Evolutionary conservation across 192 early-diverging fungal species (phyloP).

Genomic region (Globomyces pollinis-pini): DNA sequence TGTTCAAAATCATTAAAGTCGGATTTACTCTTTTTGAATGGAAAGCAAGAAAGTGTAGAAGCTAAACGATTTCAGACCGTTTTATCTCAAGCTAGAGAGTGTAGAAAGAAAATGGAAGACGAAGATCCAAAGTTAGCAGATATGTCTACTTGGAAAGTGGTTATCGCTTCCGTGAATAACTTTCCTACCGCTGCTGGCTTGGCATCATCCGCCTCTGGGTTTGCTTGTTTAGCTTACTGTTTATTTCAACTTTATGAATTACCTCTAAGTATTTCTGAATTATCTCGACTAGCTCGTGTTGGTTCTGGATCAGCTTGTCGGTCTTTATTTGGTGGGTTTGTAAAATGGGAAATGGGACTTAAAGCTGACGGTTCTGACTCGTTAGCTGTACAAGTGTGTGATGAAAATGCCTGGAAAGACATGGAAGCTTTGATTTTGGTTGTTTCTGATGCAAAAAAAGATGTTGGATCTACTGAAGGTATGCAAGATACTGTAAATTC

Average conservation of each 20-base stretch:
- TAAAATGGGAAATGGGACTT: conserved; percentile 91
- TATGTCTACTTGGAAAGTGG: conserved; percentile 62
- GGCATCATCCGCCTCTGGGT: conserved; percentile 94
- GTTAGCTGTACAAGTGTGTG: conserved; percentile 84
- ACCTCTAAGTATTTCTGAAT: conserved; percentile 38
- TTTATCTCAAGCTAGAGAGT: conserved; percentile 63
- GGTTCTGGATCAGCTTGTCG: conserved; percentile 98
- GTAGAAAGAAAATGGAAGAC: conserved; percentile 66
- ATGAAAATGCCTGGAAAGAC: conserved; percentile 89
- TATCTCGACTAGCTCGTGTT: conserved; percentile 85
- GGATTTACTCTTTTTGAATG: conserved; percentile 97
- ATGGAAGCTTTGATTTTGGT: conserved; percentile 93
- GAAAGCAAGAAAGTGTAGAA: conserved; percentile 71
- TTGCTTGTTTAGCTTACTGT: conserved; percentile 85
- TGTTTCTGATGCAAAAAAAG: conserved; percentile 87
- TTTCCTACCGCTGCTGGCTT: conserved; percentile 99
- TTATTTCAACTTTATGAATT: conserved; percentile 69
- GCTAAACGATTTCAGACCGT: conserved; percentile 79
- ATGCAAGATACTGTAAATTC: conserved; percentile 98
- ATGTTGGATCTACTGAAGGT: conserved; percentile 81
- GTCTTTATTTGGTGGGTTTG: conserved; percentile 95
- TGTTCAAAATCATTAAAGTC: conserved; percentile 22
- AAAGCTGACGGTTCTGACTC: conserved; percentile 68
- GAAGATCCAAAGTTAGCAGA: conserved; percentile 28
- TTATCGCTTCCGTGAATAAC: conserved; percentile 96